Conservation (phyloP, 345 rosid species). For the Lepidium sativum region DNA sequence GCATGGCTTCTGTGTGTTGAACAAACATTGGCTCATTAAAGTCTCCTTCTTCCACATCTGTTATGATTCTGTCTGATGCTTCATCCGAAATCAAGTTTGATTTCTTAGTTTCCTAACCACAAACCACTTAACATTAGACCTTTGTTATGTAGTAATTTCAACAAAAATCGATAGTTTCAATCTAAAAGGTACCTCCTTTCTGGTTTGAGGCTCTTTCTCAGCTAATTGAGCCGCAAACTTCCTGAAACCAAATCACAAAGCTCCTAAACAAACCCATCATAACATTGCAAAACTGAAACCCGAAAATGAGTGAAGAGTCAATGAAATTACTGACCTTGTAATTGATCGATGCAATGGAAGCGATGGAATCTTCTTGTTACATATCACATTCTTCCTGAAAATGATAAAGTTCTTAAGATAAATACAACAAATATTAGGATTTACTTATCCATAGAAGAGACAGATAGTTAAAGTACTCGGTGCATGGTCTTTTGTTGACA, state of each 20-base stretch:
- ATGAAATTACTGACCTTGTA: slow-evolving; percentile 41
- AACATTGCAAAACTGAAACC: not conserved
- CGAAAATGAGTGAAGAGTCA: not conserved
- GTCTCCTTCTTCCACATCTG: slow-evolving; percentile 53
- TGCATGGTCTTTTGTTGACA: slow-evolving; percentile 48
- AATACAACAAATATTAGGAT: not conserved
- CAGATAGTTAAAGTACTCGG: slow-evolving; percentile 34
- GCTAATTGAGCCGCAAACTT: slow-evolving; percentile 76
- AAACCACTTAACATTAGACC: not conserved
- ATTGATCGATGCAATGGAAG: slow-evolving; percentile 69
- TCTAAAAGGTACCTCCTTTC: slow-evolving; percentile 36
- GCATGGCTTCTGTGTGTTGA: slow-evolving; percentile 83
- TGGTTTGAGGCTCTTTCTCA: slow-evolving; percentile 39
- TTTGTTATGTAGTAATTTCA: not conserved
- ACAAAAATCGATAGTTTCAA: not conserved
- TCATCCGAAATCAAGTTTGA: slow-evolving; percentile 23
- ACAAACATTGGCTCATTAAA: slow-evolving; percentile 72
- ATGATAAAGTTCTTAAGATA: not conserved
- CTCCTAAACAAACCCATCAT: not conserved
- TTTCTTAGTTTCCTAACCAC: slow-evolving; percentile 42
- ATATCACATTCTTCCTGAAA: slow-evolving; percentile 37
- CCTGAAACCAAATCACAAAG: slow-evolving; percentile 30
- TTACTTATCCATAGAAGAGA: not conserved
- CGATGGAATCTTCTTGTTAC: slow-evolving; percentile 45
- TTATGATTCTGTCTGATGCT: slow-evolving; percentile 34